These are phyloP conservation scores for Fusarium musae DNA, from an alignment of 2,329 filamentous ascomycete species.

Conservation along the genomic window DNA sequence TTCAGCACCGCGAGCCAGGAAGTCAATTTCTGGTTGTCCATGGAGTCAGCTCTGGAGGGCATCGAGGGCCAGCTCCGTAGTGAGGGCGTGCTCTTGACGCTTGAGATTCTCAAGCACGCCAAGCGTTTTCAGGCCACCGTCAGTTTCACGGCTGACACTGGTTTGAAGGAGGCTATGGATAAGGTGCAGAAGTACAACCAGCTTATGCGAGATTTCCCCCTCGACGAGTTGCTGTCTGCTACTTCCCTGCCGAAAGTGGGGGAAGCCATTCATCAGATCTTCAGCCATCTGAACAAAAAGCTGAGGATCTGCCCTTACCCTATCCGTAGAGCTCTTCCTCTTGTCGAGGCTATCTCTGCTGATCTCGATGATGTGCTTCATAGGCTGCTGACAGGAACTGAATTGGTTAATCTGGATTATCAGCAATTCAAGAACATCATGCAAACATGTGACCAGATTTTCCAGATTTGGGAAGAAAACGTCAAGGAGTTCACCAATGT, in stretches of 20 bases:
- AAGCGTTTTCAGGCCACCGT: slow-evolving; percentile 98
- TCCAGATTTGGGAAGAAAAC: slow-evolving; percentile 93
- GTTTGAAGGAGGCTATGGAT: slow-evolving; percentile 94
- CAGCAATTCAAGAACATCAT: slow-evolving; percentile 89
- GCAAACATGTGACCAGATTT: slow-evolving; percentile 85
- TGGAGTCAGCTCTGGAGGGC: slow-evolving; percentile 91
- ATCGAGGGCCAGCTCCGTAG: slow-evolving; percentile 90
- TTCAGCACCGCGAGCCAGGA: slow-evolving; percentile 87
- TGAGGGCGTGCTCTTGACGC: slow-evolving; percentile 87
- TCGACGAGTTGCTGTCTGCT: slow-evolving; percentile 93
- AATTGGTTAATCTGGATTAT: slow-evolving; percentile 92
- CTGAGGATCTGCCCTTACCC: slow-evolving; percentile 96
- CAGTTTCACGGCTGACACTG: slow-evolving; percentile 95
- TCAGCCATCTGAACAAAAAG: slow-evolving; percentile 97
- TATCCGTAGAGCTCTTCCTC: slow-evolving; percentile 85
- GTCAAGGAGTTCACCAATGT: slow-evolving; percentile 98
- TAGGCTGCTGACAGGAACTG: slow-evolving; percentile 83
- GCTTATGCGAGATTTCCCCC: slow-evolving; percentile 96
- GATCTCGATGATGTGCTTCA: slow-evolving; percentile 91
- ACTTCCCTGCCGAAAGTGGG: slow-evolving; percentile 89
- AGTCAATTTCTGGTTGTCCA: slow-evolving; percentile 98
- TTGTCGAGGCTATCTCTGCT: slow-evolving; percentile 96
- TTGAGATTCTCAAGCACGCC: slow-evolving; percentile 95
- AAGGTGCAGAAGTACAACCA: slow-evolving; percentile 99
- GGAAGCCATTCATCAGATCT: slow-evolving; percentile 89